Base-by-base conservation (phyloP, 257 asterid species). In the Jacaranda mimosifolia region DNA sequence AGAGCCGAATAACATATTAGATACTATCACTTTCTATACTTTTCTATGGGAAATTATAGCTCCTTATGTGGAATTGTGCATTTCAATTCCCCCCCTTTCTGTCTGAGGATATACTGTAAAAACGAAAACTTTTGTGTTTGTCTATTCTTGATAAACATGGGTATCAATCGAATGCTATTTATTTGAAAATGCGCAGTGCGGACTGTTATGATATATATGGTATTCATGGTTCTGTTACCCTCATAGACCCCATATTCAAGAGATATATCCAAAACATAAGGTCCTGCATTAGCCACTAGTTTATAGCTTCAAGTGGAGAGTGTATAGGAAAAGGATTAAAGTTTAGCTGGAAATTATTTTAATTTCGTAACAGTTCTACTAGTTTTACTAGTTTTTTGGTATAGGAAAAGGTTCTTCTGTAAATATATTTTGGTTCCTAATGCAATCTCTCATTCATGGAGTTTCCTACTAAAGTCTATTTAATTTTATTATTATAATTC, bases 261-360 rank as follows among this genome's bases (percentile, higher is more conserved):
- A 73, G 89, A 82, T 77, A 79, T 79, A 86, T 88, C 88, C 87
- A 84, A 74, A 60, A 19, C 5, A 6, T 68, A 73, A 83, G 84
- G 43, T 63, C 84, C 72, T 55, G 48, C 43, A 48, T 38, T 11
- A 14, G 56, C 68, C 53, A 64, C 68, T 73, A 62, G 60, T 43
- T 40, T 48, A 13, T 55, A 52, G 9, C 39, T 63, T 56, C 60
- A 63, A 67, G 63, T 76, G 49, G 74, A 14, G 15, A 6, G 19
- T 1, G 3, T 17, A 26, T 4, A 53, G 17, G 38, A 15, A 15
- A 67, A 35, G 55, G 32, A 66, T 13, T 6, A 6, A 66, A 60
- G 43, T 58, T 62, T 64, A 77, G 81, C 76, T 68, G 76, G 75
- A 79, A 66, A 65, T 66, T 45, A 67, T 56, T 42, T 65, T 62